These are phyloP conservation scores for Calonectria pauciramosa DNA, from an alignment of 2,329 filamentous ascomycete genomes.

Conservation along the genomic window DNA sequence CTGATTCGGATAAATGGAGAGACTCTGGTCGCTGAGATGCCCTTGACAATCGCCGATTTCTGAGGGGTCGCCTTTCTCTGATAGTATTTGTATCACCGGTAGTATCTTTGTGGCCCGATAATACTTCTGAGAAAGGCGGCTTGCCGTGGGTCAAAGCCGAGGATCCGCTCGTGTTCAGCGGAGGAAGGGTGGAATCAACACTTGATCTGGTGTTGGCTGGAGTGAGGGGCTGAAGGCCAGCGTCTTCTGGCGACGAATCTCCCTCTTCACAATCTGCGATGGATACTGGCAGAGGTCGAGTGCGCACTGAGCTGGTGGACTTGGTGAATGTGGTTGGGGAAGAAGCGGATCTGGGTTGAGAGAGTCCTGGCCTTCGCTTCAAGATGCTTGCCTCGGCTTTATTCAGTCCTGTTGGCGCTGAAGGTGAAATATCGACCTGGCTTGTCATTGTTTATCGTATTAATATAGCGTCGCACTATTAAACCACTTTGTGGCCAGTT, in stretches of 20 bases:
- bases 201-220: not conserved
- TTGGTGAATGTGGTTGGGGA: constrained; percentile 11
- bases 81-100: not conserved
- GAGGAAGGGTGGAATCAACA: not conserved
- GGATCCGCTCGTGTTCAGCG: not conserved
- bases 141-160: not conserved
- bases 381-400: not conserved
- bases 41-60: constrained; percentile 1
- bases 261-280: not conserved
- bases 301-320: not conserved
- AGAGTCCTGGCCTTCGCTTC: not conserved
- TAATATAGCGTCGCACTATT: not conserved
- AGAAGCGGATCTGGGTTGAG: constrained; percentile 8
- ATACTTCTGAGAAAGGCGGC: not conserved
- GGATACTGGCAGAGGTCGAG: not conserved
- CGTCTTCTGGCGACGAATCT: not conserved
- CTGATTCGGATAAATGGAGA: constrained; percentile 43
- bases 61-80: constrained; percentile 13
- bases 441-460: not conserved
- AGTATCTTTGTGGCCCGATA: not conserved
- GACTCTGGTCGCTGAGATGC: constrained; percentile 18
- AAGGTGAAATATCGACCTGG: not conserved
- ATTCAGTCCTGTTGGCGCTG: not conserved
- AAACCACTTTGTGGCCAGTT: not conserved
- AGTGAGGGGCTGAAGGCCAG: not conserved